These are phyloP conservation scores for Hanseniaspora clermontiae DNA, from an alignment of 805 yeast genomes.

Conservation along the genomic window DNA sequence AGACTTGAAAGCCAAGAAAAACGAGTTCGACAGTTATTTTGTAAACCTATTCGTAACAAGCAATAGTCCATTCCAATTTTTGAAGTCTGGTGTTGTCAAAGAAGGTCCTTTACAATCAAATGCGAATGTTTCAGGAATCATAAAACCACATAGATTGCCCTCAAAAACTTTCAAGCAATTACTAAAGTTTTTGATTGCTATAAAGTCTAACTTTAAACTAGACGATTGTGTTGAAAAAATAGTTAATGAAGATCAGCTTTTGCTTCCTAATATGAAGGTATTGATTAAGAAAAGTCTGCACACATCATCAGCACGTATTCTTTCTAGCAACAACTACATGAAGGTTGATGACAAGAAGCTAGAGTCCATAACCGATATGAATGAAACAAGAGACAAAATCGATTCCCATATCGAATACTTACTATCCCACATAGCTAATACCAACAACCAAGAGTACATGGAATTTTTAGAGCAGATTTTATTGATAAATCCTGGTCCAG, in stretches of 20 bases:
- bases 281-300: conserved; percentile 13
- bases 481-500: conserved; percentile 8
- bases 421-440: conserved; percentile 37
- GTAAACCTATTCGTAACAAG: conserved; percentile 3
- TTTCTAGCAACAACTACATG: not conserved
- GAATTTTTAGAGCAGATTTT: conserved; percentile 23
- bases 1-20: conserved; percentile 3
- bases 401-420: conserved; percentile 33
- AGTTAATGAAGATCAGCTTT: conserved; percentile 4
- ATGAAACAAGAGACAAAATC: conserved; percentile 24
- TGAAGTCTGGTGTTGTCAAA: not conserved
- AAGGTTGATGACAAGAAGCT: conserved; percentile 8
- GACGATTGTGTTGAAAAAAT: conserved; percentile 11
- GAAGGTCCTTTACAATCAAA: not conserved
- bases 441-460: conserved; percentile 36
- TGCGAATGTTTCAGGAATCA: not conserved
- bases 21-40: conserved; percentile 12
- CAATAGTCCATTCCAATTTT: not conserved
- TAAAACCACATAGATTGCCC: conserved; percentile 2
- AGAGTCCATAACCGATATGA: conserved; percentile 18
- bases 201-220: conserved; percentile 10
- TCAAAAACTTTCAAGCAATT: conserved; percentile 2
- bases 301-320: conserved; percentile 10
- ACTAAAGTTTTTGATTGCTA: conserved; percentile 6
- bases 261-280: conserved; percentile 8